Percentiles rank a stretch among this genome's conserved stretches.
These are phyloP conservation scores for Bryoerythrophyllum caledonicum DNA, from an alignment of 225 moss, liverwort and hornwort species.

Conservation along the genomic window DNA sequence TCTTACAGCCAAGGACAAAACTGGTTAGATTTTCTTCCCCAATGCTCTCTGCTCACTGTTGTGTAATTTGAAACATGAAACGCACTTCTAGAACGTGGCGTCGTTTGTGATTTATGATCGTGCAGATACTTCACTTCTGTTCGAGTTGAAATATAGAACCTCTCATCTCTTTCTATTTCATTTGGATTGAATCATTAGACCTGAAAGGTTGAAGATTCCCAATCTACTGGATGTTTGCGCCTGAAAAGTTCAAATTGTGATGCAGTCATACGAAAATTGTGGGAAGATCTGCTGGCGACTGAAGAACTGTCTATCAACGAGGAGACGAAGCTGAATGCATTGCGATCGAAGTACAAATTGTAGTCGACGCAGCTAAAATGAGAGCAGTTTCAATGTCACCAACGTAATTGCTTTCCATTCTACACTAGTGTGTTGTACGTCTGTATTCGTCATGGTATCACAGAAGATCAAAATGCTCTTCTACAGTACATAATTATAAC, in stretches of 20 bases:
- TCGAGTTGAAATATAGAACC: not conserved
- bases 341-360: slow-evolving; percentile 49
- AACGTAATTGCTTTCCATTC: not conserved
- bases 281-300: slow-evolving; percentile 49
- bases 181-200: not conserved
- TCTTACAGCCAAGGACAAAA: slow-evolving; percentile 71
- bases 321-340: slow-evolving; percentile 41
- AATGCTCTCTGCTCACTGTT: not conserved
- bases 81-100: not conserved
- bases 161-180: not conserved
- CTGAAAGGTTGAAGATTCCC: not conserved
- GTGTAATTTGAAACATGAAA: not conserved
- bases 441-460: not conserved
- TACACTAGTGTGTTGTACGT: too few relatives aligned
- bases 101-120: not conserved
- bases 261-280: slow-evolving; percentile 50
- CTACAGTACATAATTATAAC: too few relatives aligned
- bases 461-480: not conserved
- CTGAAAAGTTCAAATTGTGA: slow-evolving; percentile 17
- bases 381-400: slow-evolving; percentile 1
- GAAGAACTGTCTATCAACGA: slow-evolving; percentile 49
- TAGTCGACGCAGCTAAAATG: slow-evolving; percentile 18
- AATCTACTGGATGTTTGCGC: not conserved
- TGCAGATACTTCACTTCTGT: not conserved
- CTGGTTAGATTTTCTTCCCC: slow-evolving; percentile 44